Percentiles rank a stretch among this genome's conserved stretches.
phyloP scores from a whole-genome alignment of 208 protist species.

The Trypanosoma scelopori region DNA sequence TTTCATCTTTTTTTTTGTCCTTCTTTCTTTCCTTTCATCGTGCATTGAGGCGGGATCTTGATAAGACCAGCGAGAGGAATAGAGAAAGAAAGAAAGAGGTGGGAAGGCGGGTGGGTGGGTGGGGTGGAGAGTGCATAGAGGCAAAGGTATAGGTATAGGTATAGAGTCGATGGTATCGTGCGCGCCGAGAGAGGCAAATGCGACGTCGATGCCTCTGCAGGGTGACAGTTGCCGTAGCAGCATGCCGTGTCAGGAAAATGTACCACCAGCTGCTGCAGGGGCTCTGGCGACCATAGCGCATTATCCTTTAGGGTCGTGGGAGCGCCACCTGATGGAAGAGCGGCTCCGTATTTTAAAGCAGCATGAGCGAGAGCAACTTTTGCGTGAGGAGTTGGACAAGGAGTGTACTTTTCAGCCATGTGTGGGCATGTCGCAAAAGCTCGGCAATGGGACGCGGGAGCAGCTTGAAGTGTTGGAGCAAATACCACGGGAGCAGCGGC shows the following conservation, averaged over 20 bases:
- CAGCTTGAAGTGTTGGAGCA: not conserved
- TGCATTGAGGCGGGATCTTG: no score
- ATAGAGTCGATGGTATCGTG: not conserved
- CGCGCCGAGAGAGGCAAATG: not conserved
- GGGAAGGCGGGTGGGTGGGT: no score
- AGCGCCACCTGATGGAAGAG: conserved; percentile 60
- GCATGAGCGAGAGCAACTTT: conserved; percentile 18
- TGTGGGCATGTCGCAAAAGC: not conserved
- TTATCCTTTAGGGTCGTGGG: conserved; percentile 58
- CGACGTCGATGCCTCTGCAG: not conserved
- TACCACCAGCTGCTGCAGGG: not conserved
- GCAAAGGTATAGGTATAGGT: not conserved
- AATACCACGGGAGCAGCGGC: not conserved
- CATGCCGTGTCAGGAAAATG: not conserved
- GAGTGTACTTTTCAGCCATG: conserved; percentile 44
- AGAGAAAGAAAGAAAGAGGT: no score
- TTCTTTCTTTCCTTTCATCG: no score
- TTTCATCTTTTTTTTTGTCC: no score
- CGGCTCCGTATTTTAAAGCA: conserved; percentile 33
- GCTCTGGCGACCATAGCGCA: conserved; percentile 17
- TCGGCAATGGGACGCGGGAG: not conserved
- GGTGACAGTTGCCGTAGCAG: not conserved
- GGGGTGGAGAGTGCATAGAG: not conserved
- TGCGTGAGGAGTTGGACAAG: conserved; percentile 19
- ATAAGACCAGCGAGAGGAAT: no score